Evolutionary conservation across 2,329 filamentous ascomycete genomes (phyloP), one percentile per base, ranked within the genome.

Genomic region (Arthrobotrys sphaeroides): DNA sequence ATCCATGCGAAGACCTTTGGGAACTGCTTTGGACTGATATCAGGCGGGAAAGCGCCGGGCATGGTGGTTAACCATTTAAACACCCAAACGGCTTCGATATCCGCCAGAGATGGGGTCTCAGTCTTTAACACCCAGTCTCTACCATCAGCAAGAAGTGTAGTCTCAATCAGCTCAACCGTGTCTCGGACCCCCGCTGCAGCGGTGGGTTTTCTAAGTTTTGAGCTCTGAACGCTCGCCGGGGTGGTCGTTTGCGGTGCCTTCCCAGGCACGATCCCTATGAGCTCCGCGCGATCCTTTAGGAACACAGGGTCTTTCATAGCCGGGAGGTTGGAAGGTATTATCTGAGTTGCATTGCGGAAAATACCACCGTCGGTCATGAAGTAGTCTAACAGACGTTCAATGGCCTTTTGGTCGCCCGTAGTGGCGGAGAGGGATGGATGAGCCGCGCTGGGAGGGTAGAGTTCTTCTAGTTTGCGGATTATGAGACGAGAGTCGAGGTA

Each of bases 401-500:
- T 62, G 4, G 85, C 86, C 33, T 81, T 80, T 24, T 85, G 81
- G 6, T 86, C 84, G 1, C 81, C 80, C 28, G 80, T 80, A 0
- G 82, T 78, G 33, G 84, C 81, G 38, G 83, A 82, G 75, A 84
- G 73, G 79, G 77, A 26, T 77, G 67, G n/a, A n/a, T 82, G 81
- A 1, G 79, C 73, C 0, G 83, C 80, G 12, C 83, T 81, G 1
- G 84, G 77, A 0, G 86, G 86, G 80, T 86, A 88, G 36, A 86
- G 82, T 0, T 83, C 78, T 79, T 91, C 88, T 0, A 93, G 87
- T 81, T 88, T 90, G 24, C 82, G 82, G 18, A 93, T 81, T 78
- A 92, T 92, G 20, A 92, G 85, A 1, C 89, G 87, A 1, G 89
- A 89, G 83, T 93, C 90, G 74, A 88, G 84, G 83, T 91, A 92